Evolutionary conservation across 108 stramenopile species (phyloP).

Genomic region (Nannochloropsis gaditana): DNA sequence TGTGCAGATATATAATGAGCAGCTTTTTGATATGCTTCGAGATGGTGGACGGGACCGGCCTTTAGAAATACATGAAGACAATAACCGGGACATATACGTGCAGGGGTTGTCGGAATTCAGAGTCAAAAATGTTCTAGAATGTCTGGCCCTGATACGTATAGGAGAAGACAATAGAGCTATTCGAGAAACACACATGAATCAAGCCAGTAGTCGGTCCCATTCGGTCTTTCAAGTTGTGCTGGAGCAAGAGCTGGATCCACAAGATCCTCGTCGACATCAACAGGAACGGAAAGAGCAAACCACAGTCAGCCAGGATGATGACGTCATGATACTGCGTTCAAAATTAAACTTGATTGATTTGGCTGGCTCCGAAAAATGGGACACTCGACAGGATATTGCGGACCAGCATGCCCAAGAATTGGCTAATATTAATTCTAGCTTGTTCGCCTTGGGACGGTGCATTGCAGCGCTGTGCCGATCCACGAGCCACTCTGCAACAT

Average conservation of each 20-base stretch:
- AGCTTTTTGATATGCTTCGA: conserved; percentile 69
- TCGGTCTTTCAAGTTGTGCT: conserved; percentile 76
- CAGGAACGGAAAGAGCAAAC: conserved; percentile 38
- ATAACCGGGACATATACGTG: conserved; percentile 61
- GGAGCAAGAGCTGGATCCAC: conserved; percentile 54
- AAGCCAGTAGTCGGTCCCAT: conserved; percentile 72
- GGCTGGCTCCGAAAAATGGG: conserved; percentile 62
- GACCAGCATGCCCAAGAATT: conserved; percentile 56
- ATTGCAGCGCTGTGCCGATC: conserved; percentile 54
- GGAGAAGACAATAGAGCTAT: conserved; percentile 74
- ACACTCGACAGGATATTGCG: conserved; percentile 56
- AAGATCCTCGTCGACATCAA: conserved; percentile 40
- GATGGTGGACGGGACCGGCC: conserved; percentile 46
- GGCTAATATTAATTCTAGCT: conserved; percentile 60
- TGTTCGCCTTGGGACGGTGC: conserved; percentile 60
- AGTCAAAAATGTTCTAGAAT: conserved; percentile 65
- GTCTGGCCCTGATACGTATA: conserved; percentile 65
- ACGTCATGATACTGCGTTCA: conserved; percentile 65
- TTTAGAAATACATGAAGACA: conserved; percentile 40
- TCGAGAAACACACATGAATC: conserved; percentile 92
- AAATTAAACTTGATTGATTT: conserved; percentile 91
- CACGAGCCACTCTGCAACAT: neutral
- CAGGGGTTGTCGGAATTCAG: conserved; percentile 74
- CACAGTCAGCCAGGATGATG: conserved; percentile 39
- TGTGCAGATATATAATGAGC: conserved; percentile 91